phyloP scores from a whole-genome alignment of 208 protist species.

The Crithidia fasciculata region DNA sequence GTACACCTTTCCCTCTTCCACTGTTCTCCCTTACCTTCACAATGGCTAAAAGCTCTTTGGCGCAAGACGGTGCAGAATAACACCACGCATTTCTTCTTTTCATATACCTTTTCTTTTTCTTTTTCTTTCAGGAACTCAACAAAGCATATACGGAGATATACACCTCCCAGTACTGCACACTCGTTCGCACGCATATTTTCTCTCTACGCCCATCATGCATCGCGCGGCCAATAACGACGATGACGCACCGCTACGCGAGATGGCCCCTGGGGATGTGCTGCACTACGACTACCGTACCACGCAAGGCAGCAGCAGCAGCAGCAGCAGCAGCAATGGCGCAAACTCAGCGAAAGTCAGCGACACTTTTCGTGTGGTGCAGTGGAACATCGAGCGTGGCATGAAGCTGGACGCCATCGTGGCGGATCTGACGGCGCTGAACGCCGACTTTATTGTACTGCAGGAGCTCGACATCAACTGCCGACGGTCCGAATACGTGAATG shows the following conservation, averaged over 20 bases:
- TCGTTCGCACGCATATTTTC: not conserved
- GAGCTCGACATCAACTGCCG: conserved; percentile 84
- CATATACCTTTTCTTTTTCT: conserved; percentile 2
- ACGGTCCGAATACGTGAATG: conserved; percentile 67
- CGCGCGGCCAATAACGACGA: conserved; percentile 6
- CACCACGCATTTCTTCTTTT: not conserved
- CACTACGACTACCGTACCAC: conserved; percentile 70
- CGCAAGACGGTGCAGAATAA: no score
- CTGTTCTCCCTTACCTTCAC: no score
- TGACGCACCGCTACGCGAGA: conserved; percentile 19
- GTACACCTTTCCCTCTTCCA: no score
- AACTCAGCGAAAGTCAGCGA: conserved; percentile 38
- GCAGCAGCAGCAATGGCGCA: no score
- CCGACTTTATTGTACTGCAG: conserved; percentile 82
- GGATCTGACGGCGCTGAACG: conserved; percentile 45
- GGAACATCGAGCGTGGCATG: conserved; percentile 87
- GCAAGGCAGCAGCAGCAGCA: conserved; percentile 13
- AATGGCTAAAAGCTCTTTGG: no score
- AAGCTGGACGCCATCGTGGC: conserved; percentile 65
- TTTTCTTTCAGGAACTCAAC: not conserved
- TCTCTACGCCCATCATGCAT: not conserved
- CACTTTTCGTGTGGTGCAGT: conserved; percentile 69
- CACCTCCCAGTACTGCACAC: not conserved
- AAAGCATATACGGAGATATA: not conserved
- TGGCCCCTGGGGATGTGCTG: conserved; percentile 58